These are phyloP conservation scores for Colletotrichum tropicicola DNA, from an alignment of 2,329 filamentous ascomycete genomes.

Conservation along the genomic window DNA sequence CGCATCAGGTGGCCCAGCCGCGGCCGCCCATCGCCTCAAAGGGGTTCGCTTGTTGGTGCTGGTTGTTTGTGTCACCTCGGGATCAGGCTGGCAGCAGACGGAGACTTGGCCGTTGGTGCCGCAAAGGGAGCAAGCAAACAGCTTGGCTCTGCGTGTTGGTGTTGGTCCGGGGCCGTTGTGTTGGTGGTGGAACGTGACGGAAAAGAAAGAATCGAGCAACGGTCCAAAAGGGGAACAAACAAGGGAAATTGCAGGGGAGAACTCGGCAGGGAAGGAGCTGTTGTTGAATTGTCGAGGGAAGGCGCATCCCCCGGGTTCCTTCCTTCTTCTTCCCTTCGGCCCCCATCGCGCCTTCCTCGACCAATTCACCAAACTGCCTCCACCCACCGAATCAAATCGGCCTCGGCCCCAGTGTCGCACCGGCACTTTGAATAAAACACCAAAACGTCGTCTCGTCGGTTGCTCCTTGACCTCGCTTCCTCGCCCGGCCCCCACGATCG, in stretches of 20 bases:
- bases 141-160: background rate
- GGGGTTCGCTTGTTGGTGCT: too few species aligned
- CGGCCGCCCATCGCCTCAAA: too few species aligned
- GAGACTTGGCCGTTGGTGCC: too few species aligned
- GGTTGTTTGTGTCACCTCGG: too few species aligned
- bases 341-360: background rate
- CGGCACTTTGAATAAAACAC: too few species aligned
- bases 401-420: too few species aligned
- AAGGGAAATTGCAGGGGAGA: background rate
- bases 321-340: background rate
- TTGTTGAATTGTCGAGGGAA: background rate
- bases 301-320: background rate
- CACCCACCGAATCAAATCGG: background rate
- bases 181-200: constrained; percentile 3
- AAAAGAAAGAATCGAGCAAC: background rate
- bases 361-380: background rate
- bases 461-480: background rate
- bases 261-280: background rate
- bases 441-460: background rate
- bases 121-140: background rate
- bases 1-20: too few species aligned
- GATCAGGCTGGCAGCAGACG: too few species aligned
- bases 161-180: background rate
- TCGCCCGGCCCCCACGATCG: too few species aligned
- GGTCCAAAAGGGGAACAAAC: background rate